Percentiles rank a stretch among this genome's conserved stretches.
phyloP scores from a whole-genome alignment of 352 stramenopile species.

The Globisporangium cylindrosporum region DNA sequence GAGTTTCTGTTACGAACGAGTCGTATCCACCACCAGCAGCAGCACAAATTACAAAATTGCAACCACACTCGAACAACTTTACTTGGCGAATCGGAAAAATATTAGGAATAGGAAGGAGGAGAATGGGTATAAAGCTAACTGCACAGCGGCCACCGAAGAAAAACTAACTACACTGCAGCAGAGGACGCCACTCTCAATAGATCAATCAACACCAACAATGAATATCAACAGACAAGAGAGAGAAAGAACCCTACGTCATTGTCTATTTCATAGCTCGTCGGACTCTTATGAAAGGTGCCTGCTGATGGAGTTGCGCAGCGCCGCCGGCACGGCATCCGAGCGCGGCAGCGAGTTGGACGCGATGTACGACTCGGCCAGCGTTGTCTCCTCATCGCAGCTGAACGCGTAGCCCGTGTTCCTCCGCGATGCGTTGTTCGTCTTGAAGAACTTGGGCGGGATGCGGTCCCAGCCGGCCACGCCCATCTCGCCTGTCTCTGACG shows the following conservation, averaged over 20 bases:
- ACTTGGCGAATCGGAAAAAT: neutral
- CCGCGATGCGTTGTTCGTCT: constrained; percentile 25
- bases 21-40: too few species aligned
- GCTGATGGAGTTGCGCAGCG: constrained; percentile 56
- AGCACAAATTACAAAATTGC: too few species aligned
- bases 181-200: neutral
- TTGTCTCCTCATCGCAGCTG: constrained; percentile 83
- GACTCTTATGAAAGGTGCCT: constrained; percentile 6
- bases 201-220: neutral
- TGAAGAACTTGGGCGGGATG: constrained; percentile 35
- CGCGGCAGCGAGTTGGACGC: constrained; percentile 72
- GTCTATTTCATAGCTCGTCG: neutral
- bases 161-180: neutral
- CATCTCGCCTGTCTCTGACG: constrained; percentile 26
- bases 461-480: constrained; percentile 32
- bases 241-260: neutral
- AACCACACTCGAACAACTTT: too few species aligned
- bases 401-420: constrained; percentile 79
- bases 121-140: neutral
- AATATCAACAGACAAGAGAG: neutral
- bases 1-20: too few species aligned
- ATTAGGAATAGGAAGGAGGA: neutral
- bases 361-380: constrained; percentile 80
- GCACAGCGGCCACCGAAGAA: neutral
- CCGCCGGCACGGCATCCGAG: constrained; percentile 60